Percentiles rank a stretch among this genome's conserved stretches.
Evolutionary conservation across 139 green algal species (phyloP).

Genomic region (Spirogloea muscicola): DNA sequence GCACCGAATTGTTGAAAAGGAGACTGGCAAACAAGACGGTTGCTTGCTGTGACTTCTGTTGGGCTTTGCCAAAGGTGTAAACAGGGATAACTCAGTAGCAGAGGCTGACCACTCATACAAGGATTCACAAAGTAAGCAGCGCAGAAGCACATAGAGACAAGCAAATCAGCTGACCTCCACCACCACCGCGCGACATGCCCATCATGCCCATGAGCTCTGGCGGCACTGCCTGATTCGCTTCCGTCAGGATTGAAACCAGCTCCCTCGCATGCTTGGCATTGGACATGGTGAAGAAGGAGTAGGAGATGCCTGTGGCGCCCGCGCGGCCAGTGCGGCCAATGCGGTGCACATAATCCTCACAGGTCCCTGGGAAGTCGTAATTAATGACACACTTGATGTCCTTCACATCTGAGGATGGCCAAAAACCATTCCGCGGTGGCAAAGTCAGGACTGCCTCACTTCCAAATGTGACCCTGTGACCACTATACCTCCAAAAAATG

Average conservation of each 20-base stretch:
- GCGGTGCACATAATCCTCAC: slow-evolving; percentile 87
- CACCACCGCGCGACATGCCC: slow-evolving; percentile 11
- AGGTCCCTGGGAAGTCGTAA: slow-evolving; percentile 55
- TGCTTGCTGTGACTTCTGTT: too few relatives aligned
- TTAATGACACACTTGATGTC: slow-evolving; percentile 49
- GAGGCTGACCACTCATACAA: too few relatives aligned
- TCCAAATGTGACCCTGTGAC: not conserved
- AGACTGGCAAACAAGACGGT: too few relatives aligned
- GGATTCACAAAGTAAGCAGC: too few relatives aligned
- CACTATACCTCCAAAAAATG: not conserved
- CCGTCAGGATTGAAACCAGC: slow-evolving; percentile 31
- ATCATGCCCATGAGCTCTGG: slow-evolving; percentile 31
- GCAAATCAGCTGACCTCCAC: slow-evolving; percentile 28
- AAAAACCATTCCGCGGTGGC: not conserved
- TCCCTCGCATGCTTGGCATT: slow-evolving; percentile 45
- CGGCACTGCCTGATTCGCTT: slow-evolving; percentile 30
- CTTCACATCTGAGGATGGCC: slow-evolving; percentile 17
- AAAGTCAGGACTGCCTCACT: not conserved
- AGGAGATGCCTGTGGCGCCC: slow-evolving; percentile 69
- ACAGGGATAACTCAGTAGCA: too few relatives aligned
- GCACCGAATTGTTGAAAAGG: too few relatives aligned
- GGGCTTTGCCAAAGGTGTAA: too few relatives aligned
- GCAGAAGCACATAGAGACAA: too few relatives aligned
- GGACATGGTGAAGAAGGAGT: slow-evolving; percentile 48
- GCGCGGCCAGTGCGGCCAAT: slow-evolving; percentile 85